Evolutionary conservation across 1,284 basidiomycete genomes (phyloP).

Genomic region (Pisolithus thermaeus): DNA sequence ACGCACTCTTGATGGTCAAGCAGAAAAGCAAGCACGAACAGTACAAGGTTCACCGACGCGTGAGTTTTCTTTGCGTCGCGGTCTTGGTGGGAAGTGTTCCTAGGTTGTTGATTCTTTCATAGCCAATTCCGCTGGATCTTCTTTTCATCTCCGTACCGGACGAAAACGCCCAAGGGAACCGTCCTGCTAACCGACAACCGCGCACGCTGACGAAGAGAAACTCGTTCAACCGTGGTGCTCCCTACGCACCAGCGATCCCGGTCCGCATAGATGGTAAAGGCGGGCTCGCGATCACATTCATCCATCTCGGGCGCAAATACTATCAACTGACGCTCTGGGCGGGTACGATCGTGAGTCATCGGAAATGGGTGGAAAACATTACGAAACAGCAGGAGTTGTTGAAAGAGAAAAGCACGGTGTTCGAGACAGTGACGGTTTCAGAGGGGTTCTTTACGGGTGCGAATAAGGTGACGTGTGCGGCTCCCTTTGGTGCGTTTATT

Average conservation of each 20-base stretch:
- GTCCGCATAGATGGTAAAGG: conserved; percentile 73
- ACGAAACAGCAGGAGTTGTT: conserved; percentile 84
- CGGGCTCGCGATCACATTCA: conserved; percentile 89
- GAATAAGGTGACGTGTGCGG: conserved; percentile 90
- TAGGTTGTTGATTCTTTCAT: conserved; percentile 3
- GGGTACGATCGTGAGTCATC: conserved; percentile 76
- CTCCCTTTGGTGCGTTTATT: conserved; percentile 78
- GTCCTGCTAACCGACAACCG: conserved; percentile 17
- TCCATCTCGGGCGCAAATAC: conserved; percentile 89
- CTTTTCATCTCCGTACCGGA: conserved; percentile 82
- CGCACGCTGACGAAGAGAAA: conserved; percentile 41
- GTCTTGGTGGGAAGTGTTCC: conserved; percentile 5
- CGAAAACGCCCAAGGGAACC: conserved; percentile 36
- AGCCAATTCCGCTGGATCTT: conserved; percentile 96
- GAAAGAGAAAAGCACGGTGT: conserved; percentile 81
- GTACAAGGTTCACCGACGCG: conserved; percentile 89
- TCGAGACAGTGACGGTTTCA: conserved; percentile 81
- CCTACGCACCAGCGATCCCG: conserved; percentile 39
- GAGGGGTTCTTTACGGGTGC: conserved; percentile 83
- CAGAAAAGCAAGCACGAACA: conserved; percentile 91
- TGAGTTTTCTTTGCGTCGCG: conserved; percentile 37
- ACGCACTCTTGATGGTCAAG: conserved; percentile 95
- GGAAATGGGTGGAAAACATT: conserved; percentile 95
- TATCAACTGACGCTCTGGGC: conserved; percentile 95
- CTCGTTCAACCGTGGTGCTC: conserved; percentile 55